Conservation (phyloP, 2,329 filamentous ascomycete genomes). For the Dendryphion nanum region DNA sequence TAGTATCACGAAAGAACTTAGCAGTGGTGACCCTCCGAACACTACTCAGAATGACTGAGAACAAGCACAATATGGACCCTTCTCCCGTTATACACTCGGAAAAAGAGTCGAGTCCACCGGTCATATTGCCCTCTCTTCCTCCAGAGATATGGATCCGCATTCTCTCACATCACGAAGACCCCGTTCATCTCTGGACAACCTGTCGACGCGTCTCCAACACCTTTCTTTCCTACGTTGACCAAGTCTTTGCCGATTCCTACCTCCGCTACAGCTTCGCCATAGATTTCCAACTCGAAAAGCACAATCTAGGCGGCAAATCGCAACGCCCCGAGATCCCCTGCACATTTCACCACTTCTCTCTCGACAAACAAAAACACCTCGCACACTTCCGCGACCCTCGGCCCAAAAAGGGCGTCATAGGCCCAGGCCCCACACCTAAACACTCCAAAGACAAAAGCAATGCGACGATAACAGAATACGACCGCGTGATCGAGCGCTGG, state of each 20-base stretch:
- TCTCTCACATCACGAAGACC: constrained; percentile 26
- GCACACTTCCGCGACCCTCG: too few species aligned
- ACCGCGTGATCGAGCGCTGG: constrained; percentile 24
- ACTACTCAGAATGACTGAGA: too few species aligned
- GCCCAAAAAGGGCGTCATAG: neutral
- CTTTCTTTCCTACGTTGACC: constrained; percentile 27
- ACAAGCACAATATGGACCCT: too few species aligned
- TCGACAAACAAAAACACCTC: too few species aligned
- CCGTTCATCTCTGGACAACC: constrained; percentile 30
- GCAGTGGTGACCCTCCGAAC: too few species aligned
- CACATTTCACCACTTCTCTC: constrained; percentile 12
- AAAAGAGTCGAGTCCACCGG: too few species aligned
- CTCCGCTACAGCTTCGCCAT: constrained; percentile 18
- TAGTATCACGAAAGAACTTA: too few species aligned
- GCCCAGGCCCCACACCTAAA: too few species aligned
- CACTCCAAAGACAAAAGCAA: neutral
- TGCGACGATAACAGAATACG: neutral
- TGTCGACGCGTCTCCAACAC: constrained; percentile 27
- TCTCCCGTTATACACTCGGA: too few species aligned
- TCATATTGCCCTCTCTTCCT: too few species aligned
- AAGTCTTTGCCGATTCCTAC: constrained; percentile 25
- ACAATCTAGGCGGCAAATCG: constrained; percentile 32
- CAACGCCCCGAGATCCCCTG: constrained; percentile 24
- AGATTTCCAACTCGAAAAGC: constrained; percentile 30
- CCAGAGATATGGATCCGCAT: constrained; percentile 37